Percentiles rank a stretch among this genome's conserved stretches.
These are phyloP conservation scores for Breviolum minutum DNA, from an alignment of 73 alveolate genomes.

Conservation along the genomic window DNA sequence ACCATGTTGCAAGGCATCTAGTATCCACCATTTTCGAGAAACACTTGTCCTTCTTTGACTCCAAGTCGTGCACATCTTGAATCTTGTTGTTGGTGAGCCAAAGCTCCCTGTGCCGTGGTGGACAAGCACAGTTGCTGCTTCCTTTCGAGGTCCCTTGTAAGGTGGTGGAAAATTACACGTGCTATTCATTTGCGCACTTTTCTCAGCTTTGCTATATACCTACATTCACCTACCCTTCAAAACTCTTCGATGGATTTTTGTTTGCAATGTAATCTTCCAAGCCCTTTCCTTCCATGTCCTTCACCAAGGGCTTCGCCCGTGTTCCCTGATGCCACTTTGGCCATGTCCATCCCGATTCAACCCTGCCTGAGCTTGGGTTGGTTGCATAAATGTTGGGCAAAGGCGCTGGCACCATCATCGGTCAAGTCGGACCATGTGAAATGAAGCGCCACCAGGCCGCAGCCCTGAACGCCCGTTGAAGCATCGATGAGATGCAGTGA, in stretches of 20 bases:
- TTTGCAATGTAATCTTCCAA: too few species aligned
- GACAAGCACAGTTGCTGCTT: not conserved
- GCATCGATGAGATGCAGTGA: too few species aligned
- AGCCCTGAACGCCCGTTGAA: conserved; percentile 8
- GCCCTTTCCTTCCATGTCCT: too few species aligned
- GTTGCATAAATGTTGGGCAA: conserved; percentile 31
- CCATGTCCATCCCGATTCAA: too few species aligned
- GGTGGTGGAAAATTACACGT: too few species aligned
- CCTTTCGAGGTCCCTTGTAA: not conserved
- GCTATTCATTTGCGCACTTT: too few species aligned
- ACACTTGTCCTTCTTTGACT: not conserved
- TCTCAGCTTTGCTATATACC: not conserved
- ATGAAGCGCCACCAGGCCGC: conserved; percentile 74
- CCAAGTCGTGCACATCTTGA: not conserved
- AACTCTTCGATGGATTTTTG: too few species aligned
- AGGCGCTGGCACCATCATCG: conserved; percentile 67
- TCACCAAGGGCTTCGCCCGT: too few species aligned
- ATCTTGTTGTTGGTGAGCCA: conserved; percentile 85
- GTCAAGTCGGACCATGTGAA: conserved; percentile 84
- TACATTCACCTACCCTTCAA: too few species aligned
- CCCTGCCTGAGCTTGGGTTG: conserved; percentile 66
- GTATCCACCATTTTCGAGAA: too few species aligned
- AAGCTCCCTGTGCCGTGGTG: conserved; percentile 29
- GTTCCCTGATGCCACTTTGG: too few species aligned
- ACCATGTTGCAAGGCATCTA: too few species aligned